Percentiles rank a stretch among this genome's conserved stretches.
These are phyloP conservation scores for Podaxis rugospora DNA, from an alignment of 768 basidiomycete genomes.

Conservation along the genomic window DNA sequence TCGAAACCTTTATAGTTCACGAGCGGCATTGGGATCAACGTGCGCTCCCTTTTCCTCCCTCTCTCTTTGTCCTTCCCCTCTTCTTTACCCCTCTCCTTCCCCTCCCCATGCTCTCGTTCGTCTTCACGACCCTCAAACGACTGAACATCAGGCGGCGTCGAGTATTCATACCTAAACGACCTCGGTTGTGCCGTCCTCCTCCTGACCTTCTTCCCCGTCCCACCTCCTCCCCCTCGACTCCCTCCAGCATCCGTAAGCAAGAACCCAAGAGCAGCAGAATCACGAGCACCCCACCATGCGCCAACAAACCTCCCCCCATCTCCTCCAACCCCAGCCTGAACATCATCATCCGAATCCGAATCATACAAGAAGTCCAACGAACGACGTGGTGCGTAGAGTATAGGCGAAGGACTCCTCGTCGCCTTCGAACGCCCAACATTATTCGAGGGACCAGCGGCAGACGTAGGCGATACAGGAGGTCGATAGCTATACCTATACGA, in stretches of 20 bases:
- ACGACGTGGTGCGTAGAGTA: neutral
- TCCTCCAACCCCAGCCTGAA: neutral
- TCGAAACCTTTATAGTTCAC: neutral
- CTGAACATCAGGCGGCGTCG: conserved; percentile 1
- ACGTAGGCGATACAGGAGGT: conserved; percentile 6
- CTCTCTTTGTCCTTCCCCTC: neutral
- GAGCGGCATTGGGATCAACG: conserved; percentile 3
- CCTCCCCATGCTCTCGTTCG: neutral
- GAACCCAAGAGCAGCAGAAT: neutral
- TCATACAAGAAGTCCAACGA: conserved; percentile 5
- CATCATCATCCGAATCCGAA: neutral
- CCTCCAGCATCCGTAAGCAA: neutral
- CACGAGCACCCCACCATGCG: neutral
- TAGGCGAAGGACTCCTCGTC: conserved; percentile 4
- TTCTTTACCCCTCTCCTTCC: neutral
- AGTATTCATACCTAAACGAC: conserved; percentile 5
- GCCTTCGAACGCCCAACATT: neutral
- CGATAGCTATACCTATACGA: conserved; percentile 24
- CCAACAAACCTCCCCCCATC: neutral
- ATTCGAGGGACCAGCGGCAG: neutral
- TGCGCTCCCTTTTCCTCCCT: neutral
- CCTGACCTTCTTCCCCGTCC: neutral
- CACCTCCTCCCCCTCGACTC: neutral
- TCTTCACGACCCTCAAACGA: neutral
- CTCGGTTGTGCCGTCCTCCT: conserved; percentile 5